Evolutionary conservation across 352 stramenopile species (phyloP), one percentile per base, ranked within the genome.

Genomic region (Blastocystis sp.): DNA sequence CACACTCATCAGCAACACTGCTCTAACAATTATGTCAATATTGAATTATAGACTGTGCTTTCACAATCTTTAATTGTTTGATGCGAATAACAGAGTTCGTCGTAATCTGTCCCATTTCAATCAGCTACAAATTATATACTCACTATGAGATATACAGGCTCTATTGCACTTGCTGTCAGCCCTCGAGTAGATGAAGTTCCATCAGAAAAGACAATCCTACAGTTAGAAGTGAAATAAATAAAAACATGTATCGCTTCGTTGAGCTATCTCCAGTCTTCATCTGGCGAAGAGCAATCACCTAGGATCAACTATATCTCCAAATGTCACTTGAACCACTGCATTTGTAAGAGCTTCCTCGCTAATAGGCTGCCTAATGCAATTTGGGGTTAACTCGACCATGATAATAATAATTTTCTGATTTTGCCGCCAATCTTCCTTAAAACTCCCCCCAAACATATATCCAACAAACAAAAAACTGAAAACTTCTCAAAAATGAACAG

Each of bases 241-340:
- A 37, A 5, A 69, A 84, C 73, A 84, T 23, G 45, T 84, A 45
- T 68, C 73, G 45, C 54, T 66, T 68, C 29, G 73, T 84, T 66
- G 29, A 34, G 11, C 34, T 39, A 6, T 29, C 50, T 66, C 54
- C 56, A 29, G 62, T 50, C 2, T 84, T 84, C 26, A 59, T 59
- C 20, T 59, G 50, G 50, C 50, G 50, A 59, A 59, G 50, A 59
- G 11, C 50, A 59, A 59, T 59, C 13, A 59, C 50, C 50, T 59
- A 59, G 11, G 20, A n/a, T 59, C 20, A 13, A 59, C 13, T n/a
- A 59, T n/a, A 59, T n/a, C 50, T 59, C 50, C 11, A 59, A 59
- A 13, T 2, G 11, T n/a, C 13, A 84, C 73, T 47, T 84, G 73
- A 6, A 84, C 43, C 9, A 61, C 55, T 2, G 62, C 43, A n/a